phyloP scores from a whole-genome alignment of 176 grass and related monocot genomes.

The Aegilops sharonensis region DNA sequence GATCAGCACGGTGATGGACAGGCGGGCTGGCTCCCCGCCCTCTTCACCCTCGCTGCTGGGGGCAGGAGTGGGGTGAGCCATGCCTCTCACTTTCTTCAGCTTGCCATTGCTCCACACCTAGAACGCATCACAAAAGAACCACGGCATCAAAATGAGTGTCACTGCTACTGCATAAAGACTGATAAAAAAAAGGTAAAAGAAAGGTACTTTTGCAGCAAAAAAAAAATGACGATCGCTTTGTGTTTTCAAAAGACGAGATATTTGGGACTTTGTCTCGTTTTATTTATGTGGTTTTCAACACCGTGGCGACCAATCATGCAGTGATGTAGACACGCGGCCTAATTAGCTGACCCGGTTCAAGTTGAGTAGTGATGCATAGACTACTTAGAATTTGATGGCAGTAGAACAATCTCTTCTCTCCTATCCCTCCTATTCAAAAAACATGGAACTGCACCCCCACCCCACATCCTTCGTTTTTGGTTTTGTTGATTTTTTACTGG shows the following conservation, averaged over 20 bases:
- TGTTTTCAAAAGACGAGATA: constrained; percentile 9
- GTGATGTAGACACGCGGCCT: constrained; percentile 24
- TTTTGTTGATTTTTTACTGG: too few relatives aligned
- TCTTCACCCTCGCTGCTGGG: neutral
- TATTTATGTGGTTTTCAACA: neutral
- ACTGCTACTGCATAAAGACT: constrained; percentile 11
- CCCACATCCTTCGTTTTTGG: too few relatives aligned
- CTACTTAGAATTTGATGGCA: constrained; percentile 7
- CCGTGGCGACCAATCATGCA: neutral
- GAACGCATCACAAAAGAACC: constrained; percentile 32
- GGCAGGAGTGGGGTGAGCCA: constrained; percentile 33
- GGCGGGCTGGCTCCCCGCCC: constrained; percentile 13
- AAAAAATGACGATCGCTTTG: neutral
- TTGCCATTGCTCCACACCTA: constrained; percentile 82
- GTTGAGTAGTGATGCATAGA: constrained; percentile 4
- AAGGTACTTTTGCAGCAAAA: neutral
- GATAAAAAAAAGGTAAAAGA: neutral
- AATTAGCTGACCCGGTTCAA: constrained; percentile 14
- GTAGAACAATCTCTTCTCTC: too few relatives aligned
- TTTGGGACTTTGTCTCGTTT: constrained; percentile 14
- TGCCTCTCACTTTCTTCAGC: constrained; percentile 66
- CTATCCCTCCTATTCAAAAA: too few relatives aligned
- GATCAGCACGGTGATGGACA: constrained; percentile 61
- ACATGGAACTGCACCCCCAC: too few relatives aligned
- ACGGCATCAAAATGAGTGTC: neutral